Base-by-base conservation (phyloP, 2,329 filamentous ascomycete genomes). In the Talaromyces sp. region DNA sequence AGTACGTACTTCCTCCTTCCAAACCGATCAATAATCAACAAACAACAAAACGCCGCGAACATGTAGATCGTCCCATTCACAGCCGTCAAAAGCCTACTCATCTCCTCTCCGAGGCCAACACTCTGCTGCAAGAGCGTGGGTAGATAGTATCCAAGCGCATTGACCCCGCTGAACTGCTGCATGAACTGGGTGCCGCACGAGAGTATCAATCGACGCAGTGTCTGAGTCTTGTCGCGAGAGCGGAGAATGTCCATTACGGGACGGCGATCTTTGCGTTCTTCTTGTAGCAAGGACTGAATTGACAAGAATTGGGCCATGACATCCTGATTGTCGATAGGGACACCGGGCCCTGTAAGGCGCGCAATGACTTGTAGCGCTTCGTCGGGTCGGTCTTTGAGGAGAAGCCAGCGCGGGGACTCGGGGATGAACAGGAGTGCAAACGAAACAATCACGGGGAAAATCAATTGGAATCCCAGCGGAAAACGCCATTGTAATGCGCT, bases 21-120 rank as follows among this genome's bases (percentile, higher is more conserved):
- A 37, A 67, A 54, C 7, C 41, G 47, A 27, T 70, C 69, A 33
- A 70, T 70, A 16, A 70, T 65, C 24, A 70, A 24, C 14, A 70
- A 31, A 52, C 67, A 67, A 45, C 47, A 63, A 24, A 33, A 54
- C 19, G 62, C 63, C 3, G 65, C 67, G 16, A 64, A 56, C 22
- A 68, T 54, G 31, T 69, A 70, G 13, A 60, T 60, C 1, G 66
- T 69, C 16, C 58, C 65, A 45, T 70, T 69, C 37, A 66, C 52
- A 11, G 65, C 69, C 10, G 67, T 65, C 47, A 70, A 45, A 11
- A 70, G 54, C 3, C 66, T 50, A 41, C 47, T 50, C 47, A 50
- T 50, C 24, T 50, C 47, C 7, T 50, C 47, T 0, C 47, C 47
- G 3, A 50, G 47, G 27, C 47, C 47, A 31, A 50, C 47, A 6